phyloP scores from a whole-genome alignment of 306 rosid species.

The Pueraria montana region DNA sequence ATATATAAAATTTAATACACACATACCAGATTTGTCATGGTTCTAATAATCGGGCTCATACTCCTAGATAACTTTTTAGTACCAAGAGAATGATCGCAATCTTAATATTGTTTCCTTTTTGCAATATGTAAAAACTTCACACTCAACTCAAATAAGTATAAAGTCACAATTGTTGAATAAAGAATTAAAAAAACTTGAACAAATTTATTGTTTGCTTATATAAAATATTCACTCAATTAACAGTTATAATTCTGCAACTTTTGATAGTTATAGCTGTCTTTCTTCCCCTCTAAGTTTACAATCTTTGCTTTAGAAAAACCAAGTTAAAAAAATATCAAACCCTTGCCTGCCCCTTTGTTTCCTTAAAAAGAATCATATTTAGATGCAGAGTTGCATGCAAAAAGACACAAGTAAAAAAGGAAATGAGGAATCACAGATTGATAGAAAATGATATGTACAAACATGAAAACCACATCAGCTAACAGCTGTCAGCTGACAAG shows the following conservation, averaged over 20 bases:
- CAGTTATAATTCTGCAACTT: neutral
- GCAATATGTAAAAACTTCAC: no score
- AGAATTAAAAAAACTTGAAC: no score
- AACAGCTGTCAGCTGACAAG: slow-evolving; percentile 4
- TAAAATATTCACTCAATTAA: neutral
- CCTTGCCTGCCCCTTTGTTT: neutral
- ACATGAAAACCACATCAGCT: slow-evolving; percentile 9
- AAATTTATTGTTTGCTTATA: no score
- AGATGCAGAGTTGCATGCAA: neutral
- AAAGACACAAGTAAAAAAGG: neutral
- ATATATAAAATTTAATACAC: no score
- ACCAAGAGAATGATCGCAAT: neutral
- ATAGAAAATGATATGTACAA: slow-evolving; percentile 40
- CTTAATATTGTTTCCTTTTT: no score
- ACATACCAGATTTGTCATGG: neutral
- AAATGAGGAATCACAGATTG: slow-evolving; percentile 6
- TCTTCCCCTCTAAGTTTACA: neutral
- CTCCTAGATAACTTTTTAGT: neutral
- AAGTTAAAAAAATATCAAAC: neutral
- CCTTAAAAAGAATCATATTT: neutral
- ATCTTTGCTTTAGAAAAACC: neutral
- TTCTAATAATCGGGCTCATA: neutral
- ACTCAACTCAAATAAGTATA: no score
- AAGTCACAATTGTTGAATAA: no score
- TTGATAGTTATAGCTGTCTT: neutral